Evolutionary conservation across 495 filamentous ascomycete genomes (phyloP).

Genomic region (Entonaema liquescens): DNA sequence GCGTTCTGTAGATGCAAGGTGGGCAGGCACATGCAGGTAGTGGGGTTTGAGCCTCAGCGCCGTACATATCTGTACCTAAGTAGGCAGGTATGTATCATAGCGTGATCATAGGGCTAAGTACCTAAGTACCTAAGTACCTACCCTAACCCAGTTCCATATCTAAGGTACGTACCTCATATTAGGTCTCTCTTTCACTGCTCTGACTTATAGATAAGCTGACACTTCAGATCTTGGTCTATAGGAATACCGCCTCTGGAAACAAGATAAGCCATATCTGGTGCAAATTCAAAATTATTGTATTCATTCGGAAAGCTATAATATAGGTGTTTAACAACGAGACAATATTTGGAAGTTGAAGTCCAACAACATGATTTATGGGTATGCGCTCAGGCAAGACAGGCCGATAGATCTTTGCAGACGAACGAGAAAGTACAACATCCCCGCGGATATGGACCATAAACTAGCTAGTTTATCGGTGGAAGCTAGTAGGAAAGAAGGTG

Average conservation of each 20-base stretch:
- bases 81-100: neutral
- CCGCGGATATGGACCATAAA: neutral
- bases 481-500: neutral
- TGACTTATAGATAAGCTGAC: too few relatives aligned
- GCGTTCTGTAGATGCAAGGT: neutral
- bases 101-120: neutral
- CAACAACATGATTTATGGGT: neutral
- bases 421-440: neutral
- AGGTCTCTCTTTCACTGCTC: too few relatives aligned
- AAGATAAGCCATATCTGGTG: neutral
- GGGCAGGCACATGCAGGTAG: neutral
- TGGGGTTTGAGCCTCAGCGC: slow-evolving; percentile 7
- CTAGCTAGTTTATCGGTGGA: neutral
- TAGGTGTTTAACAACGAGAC: neutral
- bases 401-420: neutral
- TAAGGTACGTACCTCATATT: too few relatives aligned
- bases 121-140: neutral
- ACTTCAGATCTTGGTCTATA: too few relatives aligned
- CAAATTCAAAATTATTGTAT: neutral
- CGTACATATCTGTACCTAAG: too few relatives aligned
- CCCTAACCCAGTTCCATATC: neutral
- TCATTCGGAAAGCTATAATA: neutral
- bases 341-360: neutral
- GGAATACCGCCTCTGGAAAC: neutral
- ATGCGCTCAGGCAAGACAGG: neutral